A percentile compares a stretch with the other conserved stretches of the same genome.
phyloP scores from a whole-genome alignment of 2,329 filamentous ascomycete species.

The Intubia oerlemansii region DNA sequence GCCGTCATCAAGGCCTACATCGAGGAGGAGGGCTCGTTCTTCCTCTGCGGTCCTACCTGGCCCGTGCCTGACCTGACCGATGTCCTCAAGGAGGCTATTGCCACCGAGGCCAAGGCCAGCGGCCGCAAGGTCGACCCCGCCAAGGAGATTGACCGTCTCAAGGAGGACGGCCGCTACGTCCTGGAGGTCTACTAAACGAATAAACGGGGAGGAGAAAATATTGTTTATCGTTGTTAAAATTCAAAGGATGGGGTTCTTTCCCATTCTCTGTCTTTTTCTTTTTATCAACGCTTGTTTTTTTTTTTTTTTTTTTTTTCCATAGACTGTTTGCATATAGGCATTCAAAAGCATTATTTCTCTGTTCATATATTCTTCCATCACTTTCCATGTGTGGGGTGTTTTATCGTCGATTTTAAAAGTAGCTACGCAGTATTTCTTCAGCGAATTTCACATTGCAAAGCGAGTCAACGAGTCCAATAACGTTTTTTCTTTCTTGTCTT shows the following conservation, averaged over 20 bases:
- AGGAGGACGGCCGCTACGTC: slow-evolving; percentile 87
- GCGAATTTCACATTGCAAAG: no score
- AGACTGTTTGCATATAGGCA: no score
- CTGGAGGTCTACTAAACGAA: slow-evolving; percentile 79
- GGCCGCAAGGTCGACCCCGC: slow-evolving; percentile 66
- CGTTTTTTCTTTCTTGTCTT: no score
- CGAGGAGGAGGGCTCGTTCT: slow-evolving; percentile 75
- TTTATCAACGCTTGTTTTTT: no score
- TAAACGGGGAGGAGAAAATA: neutral
- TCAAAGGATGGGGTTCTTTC: no score
- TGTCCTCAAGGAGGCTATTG: slow-evolving; percentile 84
- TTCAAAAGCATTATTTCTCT: no score
- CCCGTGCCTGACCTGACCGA: slow-evolving; percentile 91
- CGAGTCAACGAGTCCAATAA: no score
- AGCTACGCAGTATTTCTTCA: no score
- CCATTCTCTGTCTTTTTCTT: neutral
- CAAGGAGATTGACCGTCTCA: slow-evolving; percentile 91
- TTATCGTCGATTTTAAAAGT: no score
- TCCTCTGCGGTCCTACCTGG: slow-evolving; percentile 96
- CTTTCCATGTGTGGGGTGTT: no score
- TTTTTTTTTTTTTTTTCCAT: no score
- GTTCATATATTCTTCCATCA: no score
- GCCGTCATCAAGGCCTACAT: slow-evolving; percentile 79
- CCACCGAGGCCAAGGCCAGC: slow-evolving; percentile 43
- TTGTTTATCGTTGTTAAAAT: slow-evolving; percentile 3